Conservation (phyloP, 2,329 filamentous ascomycete species). For the Sporothrix pseudoabietina region DNA sequence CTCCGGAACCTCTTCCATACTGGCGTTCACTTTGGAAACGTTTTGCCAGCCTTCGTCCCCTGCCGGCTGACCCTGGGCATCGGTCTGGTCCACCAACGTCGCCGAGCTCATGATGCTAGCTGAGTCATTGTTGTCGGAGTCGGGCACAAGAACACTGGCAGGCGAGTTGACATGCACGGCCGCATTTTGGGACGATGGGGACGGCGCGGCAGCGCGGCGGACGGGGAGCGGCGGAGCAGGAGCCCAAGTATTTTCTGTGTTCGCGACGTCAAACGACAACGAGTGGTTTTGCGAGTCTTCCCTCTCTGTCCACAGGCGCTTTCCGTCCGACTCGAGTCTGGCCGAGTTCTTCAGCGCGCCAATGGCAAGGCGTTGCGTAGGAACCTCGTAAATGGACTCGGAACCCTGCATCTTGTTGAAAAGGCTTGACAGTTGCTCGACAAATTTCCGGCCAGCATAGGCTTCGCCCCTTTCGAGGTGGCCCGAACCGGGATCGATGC, state of each 20-base stretch:
- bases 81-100: slow-evolving; percentile 52
- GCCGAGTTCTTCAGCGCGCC: slow-evolving; percentile 63
- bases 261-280: neutral
- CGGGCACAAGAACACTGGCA: slow-evolving; percentile 35
- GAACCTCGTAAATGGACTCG: slow-evolving; percentile 63
- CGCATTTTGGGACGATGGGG: slow-evolving; percentile 34
- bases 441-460: slow-evolving; percentile 66
- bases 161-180: neutral
- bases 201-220: slow-evolving; percentile 47
- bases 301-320: slow-evolving; percentile 22
- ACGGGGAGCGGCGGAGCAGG: slow-evolving; percentile 53
- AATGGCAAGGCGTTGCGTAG: slow-evolving; percentile 76
- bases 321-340: slow-evolving; percentile 36
- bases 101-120: slow-evolving; percentile 54
- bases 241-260: slow-evolving; percentile 20
- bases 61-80: neutral
- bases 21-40: slow-evolving; percentile 34
- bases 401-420: slow-evolving; percentile 72
- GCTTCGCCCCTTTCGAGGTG: slow-evolving; percentile 36
- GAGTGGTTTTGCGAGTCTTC: slow-evolving; percentile 29
- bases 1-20: slow-evolving; percentile 1
- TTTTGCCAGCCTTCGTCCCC: slow-evolving; percentile 44
- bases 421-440: slow-evolving; percentile 69
- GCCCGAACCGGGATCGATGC: slow-evolving; percentile 46
- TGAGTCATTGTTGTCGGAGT: slow-evolving; percentile 44